Conservation (phyloP, 2,329 filamentous ascomycete species). For the Aureobasidium sp. region DNA sequence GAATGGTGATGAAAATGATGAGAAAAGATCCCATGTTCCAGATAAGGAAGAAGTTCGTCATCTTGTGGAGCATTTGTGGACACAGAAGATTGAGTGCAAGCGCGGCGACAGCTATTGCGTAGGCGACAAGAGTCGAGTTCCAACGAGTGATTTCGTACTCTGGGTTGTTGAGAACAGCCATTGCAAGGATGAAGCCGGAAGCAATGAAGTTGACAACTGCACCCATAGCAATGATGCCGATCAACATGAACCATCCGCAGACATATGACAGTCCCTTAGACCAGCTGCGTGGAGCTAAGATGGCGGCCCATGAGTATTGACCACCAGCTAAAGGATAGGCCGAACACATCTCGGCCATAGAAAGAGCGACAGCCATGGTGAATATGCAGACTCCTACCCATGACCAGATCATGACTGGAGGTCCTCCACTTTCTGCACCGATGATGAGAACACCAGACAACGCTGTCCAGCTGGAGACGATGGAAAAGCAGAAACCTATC, state of each 20-base stretch:
- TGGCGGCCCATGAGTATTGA: conserved; percentile 53
- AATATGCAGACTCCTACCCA: conserved; percentile 48
- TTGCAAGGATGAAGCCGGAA: conserved; percentile 50
- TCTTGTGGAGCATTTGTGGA: conserved; percentile 44
- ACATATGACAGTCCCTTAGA: conserved; percentile 33
- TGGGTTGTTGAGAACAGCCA: conserved; percentile 46
- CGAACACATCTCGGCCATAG: conserved; percentile 53
- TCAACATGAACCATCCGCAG: conserved; percentile 34
- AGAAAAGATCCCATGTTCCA: conserved; percentile 50
- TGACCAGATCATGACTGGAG: conserved; percentile 53
- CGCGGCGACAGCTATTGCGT: conserved; percentile 40
- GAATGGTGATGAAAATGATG: conserved; percentile 45
- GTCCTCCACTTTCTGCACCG: conserved; percentile 49
- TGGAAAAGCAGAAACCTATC: conserved; percentile 53
- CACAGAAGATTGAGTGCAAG: conserved; percentile 44
- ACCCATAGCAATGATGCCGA: conserved; percentile 45
- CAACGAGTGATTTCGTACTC: conserved; percentile 48
- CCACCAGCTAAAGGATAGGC: conserved; percentile 51
- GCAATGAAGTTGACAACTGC: conserved; percentile 49
- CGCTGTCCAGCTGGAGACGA: conserved; percentile 53
- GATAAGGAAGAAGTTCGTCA: conserved; percentile 42
- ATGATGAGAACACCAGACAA: conserved; percentile 50
- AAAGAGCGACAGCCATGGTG: conserved; percentile 48
- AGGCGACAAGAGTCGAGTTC: conserved; percentile 50
- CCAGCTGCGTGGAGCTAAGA: conserved; percentile 44